These are phyloP conservation scores for Podaxis mareebaensis DNA, from an alignment of 768 basidiomycete genomes.

Conservation along the genomic window DNA sequence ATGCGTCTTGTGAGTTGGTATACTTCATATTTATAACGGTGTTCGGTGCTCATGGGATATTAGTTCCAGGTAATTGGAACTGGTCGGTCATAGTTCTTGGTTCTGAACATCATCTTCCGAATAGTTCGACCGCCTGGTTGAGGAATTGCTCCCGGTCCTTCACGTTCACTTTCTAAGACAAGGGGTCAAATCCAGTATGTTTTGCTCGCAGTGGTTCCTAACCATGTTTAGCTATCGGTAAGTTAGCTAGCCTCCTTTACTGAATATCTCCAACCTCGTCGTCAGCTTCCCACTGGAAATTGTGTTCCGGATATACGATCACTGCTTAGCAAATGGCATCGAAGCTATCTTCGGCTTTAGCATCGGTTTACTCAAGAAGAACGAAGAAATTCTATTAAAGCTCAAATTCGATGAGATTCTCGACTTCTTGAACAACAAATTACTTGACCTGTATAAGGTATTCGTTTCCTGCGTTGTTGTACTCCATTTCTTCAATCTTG, in stretches of 20 bases:
- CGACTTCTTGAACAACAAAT: constrained; percentile 72
- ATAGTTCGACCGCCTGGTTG: constrained; percentile 91
- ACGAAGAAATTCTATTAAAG: constrained; percentile 74
- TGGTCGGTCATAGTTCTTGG: constrained; percentile 9
- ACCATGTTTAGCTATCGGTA: constrained; percentile 95
- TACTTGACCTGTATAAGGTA: constrained; percentile 83
- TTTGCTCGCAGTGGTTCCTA: constrained; percentile 97
- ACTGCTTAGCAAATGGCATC: constrained; percentile 93
- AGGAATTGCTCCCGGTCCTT: constrained; percentile 89
- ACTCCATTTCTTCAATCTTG: constrained; percentile 10
- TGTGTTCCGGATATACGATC: constrained; percentile 96
- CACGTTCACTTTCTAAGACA: constrained; percentile 93
- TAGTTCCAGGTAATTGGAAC: constrained; percentile 59
- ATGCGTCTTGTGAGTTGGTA: constrained; percentile 69
- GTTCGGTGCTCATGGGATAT: constrained; percentile 3
- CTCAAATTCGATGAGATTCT: constrained; percentile 94
- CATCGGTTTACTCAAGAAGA: constrained; percentile 81
- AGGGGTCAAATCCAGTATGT: constrained; percentile 98
- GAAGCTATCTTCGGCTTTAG: constrained; percentile 98
- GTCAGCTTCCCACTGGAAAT: constrained; percentile 88
- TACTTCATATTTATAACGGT: constrained; percentile 25
- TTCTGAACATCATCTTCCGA: background rate
- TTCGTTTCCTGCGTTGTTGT: background rate
- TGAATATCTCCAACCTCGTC: background rate
- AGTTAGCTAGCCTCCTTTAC: constrained; percentile 21